Evolutionary conservation across 768 basidiomycete genomes (phyloP), one percentile per base, ranked within the genome.

Genomic region (Kwoniella heveanensis): DNA sequence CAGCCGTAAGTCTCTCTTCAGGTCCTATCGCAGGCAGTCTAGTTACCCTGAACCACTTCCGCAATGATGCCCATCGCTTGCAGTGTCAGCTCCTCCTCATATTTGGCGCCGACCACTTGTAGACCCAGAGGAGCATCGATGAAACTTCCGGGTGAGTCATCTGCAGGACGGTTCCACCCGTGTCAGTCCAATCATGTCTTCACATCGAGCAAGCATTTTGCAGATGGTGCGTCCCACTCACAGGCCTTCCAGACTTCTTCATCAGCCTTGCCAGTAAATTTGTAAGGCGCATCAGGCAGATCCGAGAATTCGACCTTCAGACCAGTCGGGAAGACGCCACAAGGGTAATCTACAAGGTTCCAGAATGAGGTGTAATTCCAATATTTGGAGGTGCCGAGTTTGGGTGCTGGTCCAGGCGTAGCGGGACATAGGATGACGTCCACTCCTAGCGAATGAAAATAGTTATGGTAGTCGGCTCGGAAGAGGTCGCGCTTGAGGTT

Each of bases 271-370:
- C 8, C 6, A 17, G 39, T 44, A 17, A 44, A 44, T 4, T 44
- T 17, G 15, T 44, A 44, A 7, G 39, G 39, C 10, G 6, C 39
- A 17, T 44, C 39, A 44, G 39, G 39, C 19, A 44, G 4, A 44
- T 44, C 39, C 39, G 39, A 9, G 19, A 19, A 17, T 44, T 44
- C 39, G 10, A 44, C 39, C 19, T 19, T 44, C 39, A 44, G 47
- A 3, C 75, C 75, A 26, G 64, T 73, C 10, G 72, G 77, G 61
- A 68, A 73, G 24, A 71, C 68, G 27, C 37, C 65, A 21, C 67
- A 57, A 1, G 75, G 73, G 39, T 72, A 75, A 51, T 79, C 74
- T 46, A 74, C 60, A 6, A 73, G 53, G 61, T 79, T 79, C 61
- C 60, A 78, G 46, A 78, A 57, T 1, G 63, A 61, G 15, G 77